phyloP scores from a whole-genome alignment of 1,284 basidiomycete genomes.

The Ceratobasidium sp. region DNA sequence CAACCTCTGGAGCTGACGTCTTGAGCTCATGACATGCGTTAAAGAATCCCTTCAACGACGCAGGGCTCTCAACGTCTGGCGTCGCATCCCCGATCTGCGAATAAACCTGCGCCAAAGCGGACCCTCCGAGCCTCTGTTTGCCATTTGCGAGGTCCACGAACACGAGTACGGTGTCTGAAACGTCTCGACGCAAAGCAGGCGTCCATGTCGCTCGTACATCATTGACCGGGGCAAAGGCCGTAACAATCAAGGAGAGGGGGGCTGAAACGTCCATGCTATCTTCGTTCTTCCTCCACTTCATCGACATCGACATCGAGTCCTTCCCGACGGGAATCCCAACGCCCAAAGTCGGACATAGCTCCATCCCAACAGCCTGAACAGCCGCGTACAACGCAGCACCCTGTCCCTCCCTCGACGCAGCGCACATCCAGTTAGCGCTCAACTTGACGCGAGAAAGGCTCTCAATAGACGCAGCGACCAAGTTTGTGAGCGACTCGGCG shows the following conservation, averaged over 20 bases:
- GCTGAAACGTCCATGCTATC: slow-evolving; percentile 85
- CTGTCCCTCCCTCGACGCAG: slow-evolving; percentile 90
- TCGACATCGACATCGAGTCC: slow-evolving; percentile 99
- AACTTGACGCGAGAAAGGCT: slow-evolving; percentile 85
- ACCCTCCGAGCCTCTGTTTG: slow-evolving; percentile 90
- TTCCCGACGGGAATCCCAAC: slow-evolving; percentile 98
- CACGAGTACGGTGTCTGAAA: slow-evolving; percentile 76
- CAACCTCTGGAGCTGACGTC: slow-evolving; percentile 65
- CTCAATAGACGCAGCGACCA: slow-evolving; percentile 83
- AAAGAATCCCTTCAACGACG: slow-evolving; percentile 84
- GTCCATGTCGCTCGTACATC: slow-evolving; percentile 91
- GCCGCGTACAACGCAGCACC: slow-evolving; percentile 92
- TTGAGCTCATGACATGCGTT: slow-evolving; percentile 76
- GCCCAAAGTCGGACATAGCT: slow-evolving; percentile 94
- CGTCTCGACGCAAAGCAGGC: slow-evolving; percentile 80
- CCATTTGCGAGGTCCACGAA: slow-evolving; percentile 91
- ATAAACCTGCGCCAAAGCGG: slow-evolving; percentile 94
- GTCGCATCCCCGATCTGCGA: slow-evolving; percentile 88
- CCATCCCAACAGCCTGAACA: slow-evolving; percentile 91
- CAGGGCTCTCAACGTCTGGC: slow-evolving; percentile 88
- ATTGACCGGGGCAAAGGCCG: slow-evolving; percentile 91
- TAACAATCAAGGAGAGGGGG: slow-evolving; percentile 92
- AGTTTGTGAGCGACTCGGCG: slow-evolving; percentile 92
- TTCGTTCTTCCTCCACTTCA: slow-evolving; percentile 82
- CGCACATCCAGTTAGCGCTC: slow-evolving; percentile 99